Evolutionary conservation across 2,329 filamentous ascomycete genomes (phyloP).

Genomic region (Xylaria sp.): DNA sequence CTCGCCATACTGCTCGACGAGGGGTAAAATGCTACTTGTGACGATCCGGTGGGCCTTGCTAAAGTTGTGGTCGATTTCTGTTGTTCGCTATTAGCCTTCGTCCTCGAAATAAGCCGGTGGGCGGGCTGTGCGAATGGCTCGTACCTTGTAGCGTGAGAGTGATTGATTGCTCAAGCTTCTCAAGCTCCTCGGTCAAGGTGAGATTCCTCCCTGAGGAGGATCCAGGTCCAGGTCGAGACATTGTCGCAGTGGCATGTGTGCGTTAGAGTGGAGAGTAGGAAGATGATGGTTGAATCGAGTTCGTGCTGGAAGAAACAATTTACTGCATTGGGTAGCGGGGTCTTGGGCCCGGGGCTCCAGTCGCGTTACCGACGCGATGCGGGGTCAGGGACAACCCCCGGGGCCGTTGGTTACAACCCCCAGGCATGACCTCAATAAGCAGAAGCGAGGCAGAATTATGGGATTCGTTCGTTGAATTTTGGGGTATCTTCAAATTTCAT

Average conservation of each 20-base stretch:
- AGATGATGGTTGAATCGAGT: not conserved
- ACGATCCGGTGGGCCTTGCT: constrained; percentile 96
- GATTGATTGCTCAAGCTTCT: constrained; percentile 94
- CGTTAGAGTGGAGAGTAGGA: not conserved
- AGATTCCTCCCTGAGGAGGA: constrained; percentile 58
- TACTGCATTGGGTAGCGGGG: constrained; percentile 18
- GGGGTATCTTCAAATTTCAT: constrained; percentile 29
- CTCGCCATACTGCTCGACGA: constrained; percentile 93
- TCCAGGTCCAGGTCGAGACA: constrained; percentile 53
- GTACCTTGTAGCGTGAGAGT: constrained; percentile 90
- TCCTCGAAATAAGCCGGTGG: not conserved
- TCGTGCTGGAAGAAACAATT: constrained; percentile 19
- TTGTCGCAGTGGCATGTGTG: constrained; percentile 30
- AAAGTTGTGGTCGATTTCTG: constrained; percentile 98
- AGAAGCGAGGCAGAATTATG: not conserved
- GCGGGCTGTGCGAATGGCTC: constrained; percentile 3
- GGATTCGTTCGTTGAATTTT: not conserved
- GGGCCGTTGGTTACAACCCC: too few species aligned
- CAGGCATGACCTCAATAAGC: not conserved
- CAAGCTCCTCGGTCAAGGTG: constrained; percentile 90
- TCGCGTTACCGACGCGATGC: constrained; percentile 20
- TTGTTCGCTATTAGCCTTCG: constrained; percentile 8
- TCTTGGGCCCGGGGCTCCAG: not conserved
- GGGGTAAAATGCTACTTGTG: constrained; percentile 86
- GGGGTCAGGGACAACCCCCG: constrained; percentile 14